A percentile compares a stretch with the other conserved stretches of the same genome.
Evolutionary conservation across 1,139 yeast genomes (phyloP).

Genomic region (Trichomonascaceae sp.): DNA sequence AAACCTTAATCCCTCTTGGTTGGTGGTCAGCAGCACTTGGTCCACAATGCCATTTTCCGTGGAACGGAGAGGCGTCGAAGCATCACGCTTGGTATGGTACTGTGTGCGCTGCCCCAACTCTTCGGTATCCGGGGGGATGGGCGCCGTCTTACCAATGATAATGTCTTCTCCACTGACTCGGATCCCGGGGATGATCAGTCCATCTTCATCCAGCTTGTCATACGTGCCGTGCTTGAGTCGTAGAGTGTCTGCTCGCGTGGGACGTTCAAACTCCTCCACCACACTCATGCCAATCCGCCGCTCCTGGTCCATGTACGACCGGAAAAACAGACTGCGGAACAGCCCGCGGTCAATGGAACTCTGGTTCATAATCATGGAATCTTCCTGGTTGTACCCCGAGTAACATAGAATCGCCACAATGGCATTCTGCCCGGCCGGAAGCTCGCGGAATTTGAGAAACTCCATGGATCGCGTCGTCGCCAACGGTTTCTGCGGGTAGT

Average conservation of each 20-base stretch:
- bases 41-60: constrained; percentile 98
- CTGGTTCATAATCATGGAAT: constrained; percentile 99
- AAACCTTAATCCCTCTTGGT: constrained; percentile 94
- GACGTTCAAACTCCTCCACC: constrained; percentile 91
- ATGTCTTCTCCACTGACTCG: constrained; percentile 98
- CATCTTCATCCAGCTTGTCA: constrained; percentile 96
- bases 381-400: constrained; percentile 98
- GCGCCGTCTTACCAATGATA: constrained; percentile 96
- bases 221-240: constrained; percentile 96
- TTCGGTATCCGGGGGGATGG: constrained; percentile 95
- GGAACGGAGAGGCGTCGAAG: constrained; percentile 91
- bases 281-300: constrained; percentile 97
- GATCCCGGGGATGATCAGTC: constrained; percentile 94
- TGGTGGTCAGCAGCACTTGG: constrained; percentile 90
- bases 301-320: constrained; percentile 98
- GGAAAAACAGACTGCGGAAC: constrained; percentile 86
- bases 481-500: constrained; percentile 97
- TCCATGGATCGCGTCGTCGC: constrained; percentile 99
- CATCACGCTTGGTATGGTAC: constrained; percentile 96
- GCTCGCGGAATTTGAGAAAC: constrained; percentile 87
- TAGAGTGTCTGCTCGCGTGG: constrained; percentile 85
- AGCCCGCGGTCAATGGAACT: constrained; percentile 94
- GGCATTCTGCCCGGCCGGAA: constrained; percentile 99
- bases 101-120: constrained; percentile 97
- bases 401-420: constrained; percentile 96